Evolutionary conservation across 2,329 filamentous ascomycete genomes (phyloP).

Genomic region (Endocalyx cinctus): DNA sequence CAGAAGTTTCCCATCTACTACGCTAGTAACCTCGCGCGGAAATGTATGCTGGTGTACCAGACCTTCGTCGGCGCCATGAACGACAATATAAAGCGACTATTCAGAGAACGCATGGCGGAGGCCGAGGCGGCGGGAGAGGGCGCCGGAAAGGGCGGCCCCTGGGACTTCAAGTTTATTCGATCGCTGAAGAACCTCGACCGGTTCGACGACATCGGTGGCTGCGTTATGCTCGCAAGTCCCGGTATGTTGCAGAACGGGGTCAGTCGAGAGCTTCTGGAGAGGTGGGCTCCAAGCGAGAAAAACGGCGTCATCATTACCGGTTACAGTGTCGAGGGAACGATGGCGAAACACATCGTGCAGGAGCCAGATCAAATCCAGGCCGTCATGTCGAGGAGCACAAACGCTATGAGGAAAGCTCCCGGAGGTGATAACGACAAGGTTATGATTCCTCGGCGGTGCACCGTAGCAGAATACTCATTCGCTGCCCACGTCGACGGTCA

Average conservation of each 20-base stretch:
- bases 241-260: conserved; percentile 99
- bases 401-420: conserved; percentile 57
- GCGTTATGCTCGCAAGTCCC: conserved; percentile 94
- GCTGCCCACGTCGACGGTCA: conserved; percentile 94
- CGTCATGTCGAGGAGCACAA: conserved; percentile 74
- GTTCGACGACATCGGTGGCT: conserved; percentile 92
- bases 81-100: conserved; percentile 96
- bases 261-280: conserved; percentile 83
- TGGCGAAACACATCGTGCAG: conserved; percentile 93
- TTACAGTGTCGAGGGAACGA: conserved; percentile 97
- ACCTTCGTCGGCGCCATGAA: conserved; percentile 99
- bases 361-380: conserved; percentile 94
- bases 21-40: conserved; percentile 86
- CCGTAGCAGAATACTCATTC: conserved; percentile 90
- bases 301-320: conserved; percentile 99
- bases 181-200: conserved; percentile 89
- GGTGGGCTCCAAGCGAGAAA: conserved; percentile 93
- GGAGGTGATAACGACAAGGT: conserved; percentile 75
- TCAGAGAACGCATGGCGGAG: conserved; percentile 86
- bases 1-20: conserved; percentile 96
- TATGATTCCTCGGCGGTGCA: conserved; percentile 89
- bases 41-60: conserved; percentile 98
- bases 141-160: conserved; percentile 75
- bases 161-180: conserved; percentile 94
- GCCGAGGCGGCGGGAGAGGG: conserved; percentile 75